A percentile compares a stretch with the other conserved stretches of the same genome.
Evolutionary conservation across 345 rosid species (phyloP).

Genomic region (Limnanthes douglasii): DNA sequence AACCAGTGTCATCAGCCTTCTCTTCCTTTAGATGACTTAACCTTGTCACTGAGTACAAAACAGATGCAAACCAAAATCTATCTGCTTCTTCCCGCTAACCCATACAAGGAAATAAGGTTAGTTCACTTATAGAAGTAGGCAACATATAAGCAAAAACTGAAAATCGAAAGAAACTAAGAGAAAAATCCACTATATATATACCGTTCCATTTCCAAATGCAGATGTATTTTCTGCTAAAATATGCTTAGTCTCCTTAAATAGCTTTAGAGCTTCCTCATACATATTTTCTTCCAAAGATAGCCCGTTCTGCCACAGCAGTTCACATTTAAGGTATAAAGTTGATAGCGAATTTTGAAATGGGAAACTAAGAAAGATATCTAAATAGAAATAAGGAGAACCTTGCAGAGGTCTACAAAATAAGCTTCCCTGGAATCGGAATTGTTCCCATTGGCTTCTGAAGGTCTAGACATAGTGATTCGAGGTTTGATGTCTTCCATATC

Average conservation of each 20-base stretch:
- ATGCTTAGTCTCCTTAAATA: slow-evolving; percentile 60
- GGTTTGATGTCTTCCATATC: slow-evolving; percentile 25
- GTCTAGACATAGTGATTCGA: slow-evolving; percentile 19
- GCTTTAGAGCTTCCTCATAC: slow-evolving; percentile 26
- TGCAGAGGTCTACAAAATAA: slow-evolving; percentile 12
- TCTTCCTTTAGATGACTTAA: slow-evolving; percentile 30
- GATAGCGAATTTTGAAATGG: not conserved
- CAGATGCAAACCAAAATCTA: slow-evolving; percentile 74
- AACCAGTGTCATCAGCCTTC: slow-evolving; percentile 22
- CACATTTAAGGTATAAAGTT: not conserved
- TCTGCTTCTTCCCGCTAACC: slow-evolving; percentile 74
- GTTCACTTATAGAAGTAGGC: slow-evolving; percentile 8
- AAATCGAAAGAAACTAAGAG: not conserved
- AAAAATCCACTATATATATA: slow-evolving; percentile 11
- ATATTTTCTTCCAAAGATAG: slow-evolving; percentile 40
- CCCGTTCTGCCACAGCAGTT: slow-evolving; percentile 31
- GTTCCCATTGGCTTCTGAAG: slow-evolving; percentile 11
- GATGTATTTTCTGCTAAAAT: slow-evolving; percentile 30
- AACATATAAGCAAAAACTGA: slow-evolving; percentile 1
- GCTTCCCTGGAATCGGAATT: slow-evolving; percentile 4
- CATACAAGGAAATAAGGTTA: slow-evolving; percentile 3
- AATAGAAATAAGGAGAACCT: slow-evolving; percentile 8
- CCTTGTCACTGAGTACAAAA: slow-evolving; percentile 49
- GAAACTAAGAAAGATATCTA: not conserved
- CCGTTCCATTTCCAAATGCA: slow-evolving; percentile 53